Percentiles rank a stretch among this genome's conserved stretches.
Evolutionary conservation across 148 eudicot species (phyloP).

Genomic region (Camellia japonica): DNA sequence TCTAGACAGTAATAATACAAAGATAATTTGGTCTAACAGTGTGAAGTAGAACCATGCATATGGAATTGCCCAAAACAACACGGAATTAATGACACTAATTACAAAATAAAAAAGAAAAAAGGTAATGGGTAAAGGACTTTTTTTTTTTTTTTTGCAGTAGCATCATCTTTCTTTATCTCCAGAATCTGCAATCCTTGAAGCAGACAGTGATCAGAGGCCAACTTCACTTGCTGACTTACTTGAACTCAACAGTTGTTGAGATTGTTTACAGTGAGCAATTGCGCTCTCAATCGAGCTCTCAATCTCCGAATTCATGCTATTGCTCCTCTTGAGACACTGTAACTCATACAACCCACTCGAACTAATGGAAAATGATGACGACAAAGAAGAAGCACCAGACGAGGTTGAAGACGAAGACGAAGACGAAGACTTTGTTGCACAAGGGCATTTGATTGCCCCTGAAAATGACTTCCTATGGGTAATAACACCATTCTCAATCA

Average conservation of each 20-base stretch:
- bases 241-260: constrained; percentile 39
- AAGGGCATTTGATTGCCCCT: constrained; percentile 54
- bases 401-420: constrained; percentile 31
- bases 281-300: constrained; percentile 72
- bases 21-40: neutral
- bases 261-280: constrained; percentile 73
- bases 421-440: constrained; percentile 32
- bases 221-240: constrained; percentile 24
- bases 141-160: constrained; percentile 15
- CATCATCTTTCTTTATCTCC: constrained; percentile 31
- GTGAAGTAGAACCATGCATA: constrained; percentile 1
- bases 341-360: constrained; percentile 45
- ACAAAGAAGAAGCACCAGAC: constrained; percentile 35
- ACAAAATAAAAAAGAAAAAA: neutral
- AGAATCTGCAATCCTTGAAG: constrained; percentile 31
- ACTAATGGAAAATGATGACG: constrained; percentile 48
- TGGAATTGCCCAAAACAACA: neutral
- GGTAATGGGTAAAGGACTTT: neutral
- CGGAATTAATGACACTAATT: neutral
- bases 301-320: constrained; percentile 48
- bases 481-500: constrained; percentile 20
- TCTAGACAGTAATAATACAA: neutral
- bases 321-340: constrained; percentile 49
- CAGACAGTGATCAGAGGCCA: constrained; percentile 34
- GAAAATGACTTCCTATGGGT: constrained; percentile 67